Percentiles rank a stretch among this genome's conserved stretches.
These are phyloP conservation scores for Collybia sordida DNA, from an alignment of 768 basidiomycete genomes.

Conservation along the genomic window DNA sequence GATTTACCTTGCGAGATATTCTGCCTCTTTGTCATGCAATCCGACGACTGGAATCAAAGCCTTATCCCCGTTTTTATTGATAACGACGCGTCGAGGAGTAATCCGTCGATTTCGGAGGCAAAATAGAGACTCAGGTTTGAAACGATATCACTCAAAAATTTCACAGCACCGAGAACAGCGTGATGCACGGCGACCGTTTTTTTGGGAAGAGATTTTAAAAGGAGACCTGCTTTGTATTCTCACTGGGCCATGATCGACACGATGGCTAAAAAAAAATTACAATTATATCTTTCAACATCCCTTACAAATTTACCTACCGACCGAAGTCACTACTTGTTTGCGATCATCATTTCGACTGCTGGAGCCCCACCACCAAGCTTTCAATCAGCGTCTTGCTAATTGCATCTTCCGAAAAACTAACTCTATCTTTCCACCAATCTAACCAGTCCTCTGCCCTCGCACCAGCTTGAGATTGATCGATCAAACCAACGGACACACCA, in stretches of 20 bases:
- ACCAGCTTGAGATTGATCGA: constrained; percentile 14
- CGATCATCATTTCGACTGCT: too few relatives aligned
- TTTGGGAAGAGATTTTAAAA: constrained; percentile 21
- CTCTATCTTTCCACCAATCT: constrained; percentile 18
- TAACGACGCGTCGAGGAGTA: constrained; percentile 4
- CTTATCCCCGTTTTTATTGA: constrained; percentile 20
- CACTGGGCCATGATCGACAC: constrained; percentile 13
- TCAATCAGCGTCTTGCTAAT: constrained; percentile 10
- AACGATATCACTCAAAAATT: constrained; percentile 19
- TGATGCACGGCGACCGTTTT: constrained; percentile 30
- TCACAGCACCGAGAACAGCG: constrained; percentile 26
- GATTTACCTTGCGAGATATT: constrained; percentile 23
- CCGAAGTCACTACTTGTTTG: too few relatives aligned
- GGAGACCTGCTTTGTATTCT: constrained; percentile 22
- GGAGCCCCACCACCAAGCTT: constrained; percentile 12
- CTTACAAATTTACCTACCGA: too few relatives aligned
- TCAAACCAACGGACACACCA: constrained; percentile 20
- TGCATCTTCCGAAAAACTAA: constrained; percentile 18
- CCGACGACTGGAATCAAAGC: constrained; percentile 22
- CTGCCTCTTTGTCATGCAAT: constrained; percentile 25
- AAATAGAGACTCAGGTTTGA: constrained; percentile 17
- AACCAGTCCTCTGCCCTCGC: constrained; percentile 18
- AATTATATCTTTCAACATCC: too few relatives aligned
- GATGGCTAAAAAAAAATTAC: not conserved
- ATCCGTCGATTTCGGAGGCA: constrained; percentile 11